Conservation (phyloP, 169 alveolate species). For the Eimeria falciformis region DNA sequence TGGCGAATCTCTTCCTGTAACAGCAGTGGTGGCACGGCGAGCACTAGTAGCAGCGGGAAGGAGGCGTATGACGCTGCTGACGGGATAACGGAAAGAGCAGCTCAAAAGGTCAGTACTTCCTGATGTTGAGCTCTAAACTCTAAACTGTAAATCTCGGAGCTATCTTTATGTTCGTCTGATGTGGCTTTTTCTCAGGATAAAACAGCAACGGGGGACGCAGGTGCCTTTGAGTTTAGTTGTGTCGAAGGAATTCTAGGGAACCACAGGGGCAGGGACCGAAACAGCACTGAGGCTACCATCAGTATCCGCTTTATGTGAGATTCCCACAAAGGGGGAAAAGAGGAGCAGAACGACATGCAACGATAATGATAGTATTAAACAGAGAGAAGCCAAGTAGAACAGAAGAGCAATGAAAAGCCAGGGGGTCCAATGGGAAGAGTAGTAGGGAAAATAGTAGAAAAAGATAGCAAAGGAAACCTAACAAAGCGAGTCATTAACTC, state of each 20-base stretch:
- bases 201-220: not conserved
- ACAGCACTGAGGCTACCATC: not conserved
- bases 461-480: too few relatives aligned
- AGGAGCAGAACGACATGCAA: too few relatives aligned
- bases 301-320: not conserved
- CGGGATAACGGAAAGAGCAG: not conserved
- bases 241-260: not conserved
- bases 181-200: not conserved
- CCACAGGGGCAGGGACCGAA: not conserved
- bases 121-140: not conserved
- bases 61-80: not conserved
- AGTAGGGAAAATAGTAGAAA: too few relatives aligned
- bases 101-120: not conserved
- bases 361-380: too few relatives aligned
- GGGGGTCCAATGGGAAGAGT: too few relatives aligned
- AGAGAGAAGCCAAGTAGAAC: too few relatives aligned
- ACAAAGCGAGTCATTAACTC: too few relatives aligned
- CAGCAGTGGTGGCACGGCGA: conserved; percentile 15
- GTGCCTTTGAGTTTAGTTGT: not conserved
- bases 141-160: not conserved
- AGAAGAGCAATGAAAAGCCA: too few relatives aligned
- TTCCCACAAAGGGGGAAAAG: too few relatives aligned
- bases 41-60: not conserved
- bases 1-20: conserved; percentile 25
- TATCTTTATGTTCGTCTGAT: not conserved